A percentile compares a stretch with the other conserved stretches of the same genome.
These are phyloP conservation scores for Pleurotus ostreatus DNA, from an alignment of 768 basidiomycete genomes.

Conservation along the genomic window DNA sequence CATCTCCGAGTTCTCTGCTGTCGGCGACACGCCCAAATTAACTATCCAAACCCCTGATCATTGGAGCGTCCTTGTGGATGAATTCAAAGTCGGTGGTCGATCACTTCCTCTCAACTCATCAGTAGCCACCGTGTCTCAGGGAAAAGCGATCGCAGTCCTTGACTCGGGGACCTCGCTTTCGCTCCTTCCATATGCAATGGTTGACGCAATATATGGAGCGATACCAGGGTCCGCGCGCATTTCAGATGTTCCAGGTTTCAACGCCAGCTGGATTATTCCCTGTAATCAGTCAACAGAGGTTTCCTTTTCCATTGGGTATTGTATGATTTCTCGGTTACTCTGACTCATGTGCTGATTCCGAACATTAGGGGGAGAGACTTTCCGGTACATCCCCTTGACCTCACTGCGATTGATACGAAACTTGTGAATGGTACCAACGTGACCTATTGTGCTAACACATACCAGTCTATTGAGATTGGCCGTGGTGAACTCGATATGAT, in stretches of 20 bases:
- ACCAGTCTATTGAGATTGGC: conserved; percentile 32
- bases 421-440: conserved; percentile 22
- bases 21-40: conserved; percentile 49
- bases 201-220: conserved; percentile 53
- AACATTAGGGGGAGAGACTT: conserved; percentile 36
- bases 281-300: conserved; percentile 62
- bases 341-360: not conserved
- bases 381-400: conserved; percentile 67
- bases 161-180: conserved; percentile 71
- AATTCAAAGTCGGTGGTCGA: conserved; percentile 57
- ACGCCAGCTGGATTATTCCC: conserved; percentile 35
- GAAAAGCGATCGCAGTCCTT: conserved; percentile 50
- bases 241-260: conserved; percentile 4
- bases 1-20: conserved; percentile 40
- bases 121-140: conserved; percentile 38
- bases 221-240: conserved; percentile 49
- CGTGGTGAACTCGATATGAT: conserved; percentile 59
- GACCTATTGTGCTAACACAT: conserved; percentile 23
- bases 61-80: conserved; percentile 46
- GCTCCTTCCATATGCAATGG: conserved; percentile 49
- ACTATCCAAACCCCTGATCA: conserved; percentile 48
- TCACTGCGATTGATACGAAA: conserved; percentile 22
- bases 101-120: conserved; percentile 39
- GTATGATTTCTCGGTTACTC: conserved; percentile 11
- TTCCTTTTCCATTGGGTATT: conserved; percentile 58